Conservation (phyloP, 495 filamentous ascomycete genomes). For the Penicillium canariense region DNA sequence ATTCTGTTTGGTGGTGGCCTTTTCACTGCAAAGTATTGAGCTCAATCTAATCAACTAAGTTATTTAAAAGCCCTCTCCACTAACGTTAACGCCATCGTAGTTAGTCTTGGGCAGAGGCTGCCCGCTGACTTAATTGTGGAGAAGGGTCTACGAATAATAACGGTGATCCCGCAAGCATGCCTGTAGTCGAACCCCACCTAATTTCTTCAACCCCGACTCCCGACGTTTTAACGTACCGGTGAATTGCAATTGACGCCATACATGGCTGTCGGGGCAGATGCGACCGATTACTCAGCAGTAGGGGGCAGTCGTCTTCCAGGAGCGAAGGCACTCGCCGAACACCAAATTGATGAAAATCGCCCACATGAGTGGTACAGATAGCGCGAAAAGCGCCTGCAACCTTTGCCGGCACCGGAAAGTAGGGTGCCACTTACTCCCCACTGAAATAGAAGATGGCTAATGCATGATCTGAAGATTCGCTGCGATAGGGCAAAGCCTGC, state of each 20-base stretch:
- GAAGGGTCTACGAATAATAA: background rate
- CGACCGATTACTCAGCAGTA: background rate
- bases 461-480: background rate
- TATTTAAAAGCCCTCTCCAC: no score
- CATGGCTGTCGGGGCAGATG: background rate
- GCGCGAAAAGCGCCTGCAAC: background rate
- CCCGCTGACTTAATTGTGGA: background rate
- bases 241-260: background rate
- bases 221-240: background rate
- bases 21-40: no score
- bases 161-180: background rate
- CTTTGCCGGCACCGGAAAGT: slow-evolving; percentile 3
- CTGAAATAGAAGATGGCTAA: background rate
- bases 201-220: background rate
- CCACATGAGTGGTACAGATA: slow-evolving; percentile 1
- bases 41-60: no score
- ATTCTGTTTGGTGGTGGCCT: no score
- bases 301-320: background rate
- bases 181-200: background rate
- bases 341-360: background rate
- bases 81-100: no score
- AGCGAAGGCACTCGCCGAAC: background rate
- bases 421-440: background rate
- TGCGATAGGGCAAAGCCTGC: slow-evolving; percentile 1
- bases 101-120: background rate